Base-by-base conservation (phyloP, 208 protist genomes). In the Leptomonas seymouri region DNA sequence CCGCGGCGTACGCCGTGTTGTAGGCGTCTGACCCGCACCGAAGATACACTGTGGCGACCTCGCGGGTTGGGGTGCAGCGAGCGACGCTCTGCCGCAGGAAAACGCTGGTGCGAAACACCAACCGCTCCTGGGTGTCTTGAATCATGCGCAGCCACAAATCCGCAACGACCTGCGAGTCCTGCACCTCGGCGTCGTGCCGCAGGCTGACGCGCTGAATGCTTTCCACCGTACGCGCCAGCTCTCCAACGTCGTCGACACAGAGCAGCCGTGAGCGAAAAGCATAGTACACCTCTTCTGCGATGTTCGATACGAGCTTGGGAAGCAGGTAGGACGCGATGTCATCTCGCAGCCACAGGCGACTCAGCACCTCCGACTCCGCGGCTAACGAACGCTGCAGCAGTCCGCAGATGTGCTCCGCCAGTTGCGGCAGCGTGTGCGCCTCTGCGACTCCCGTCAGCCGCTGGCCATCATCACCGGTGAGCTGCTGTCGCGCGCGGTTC, bases 41-140 rank as follows among this genome's bases (percentile, higher is more conserved):
- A 23, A 84, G 56, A 75, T 89, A 93, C 49, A 82, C 42, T 12
- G 56, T 55, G 23, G 69, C 76, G 44, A 84, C 64, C 41, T 78
- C 84, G 23, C 67, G 56, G 14, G 84, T 91, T 8, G 80, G 71
- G 27, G 34, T 42, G 58, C 68, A 78, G 48, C 76, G 58, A 0
- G 79, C 75, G 45, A 93, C 87, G 49, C 72, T 76, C 54, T 90
- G 78, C 28, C 84, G 82, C 45, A 95, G 67, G 51, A 84, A 93
- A 27, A 94, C 84, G 62, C 87, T 90, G 21, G 86, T 86, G 51
- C 86, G 87, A 70, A 95, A 95, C 50, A 94, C 81, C 15, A 97
- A 62, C 20, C 89, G 85, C 69, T 95, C 87, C 75, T 97, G 92
- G 46, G 89, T 81, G 68, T 95, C 89, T 65, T 94, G 87, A n/a